Conservation (phyloP, 352 stramenopile species). For the Peronospora destructor region DNA sequence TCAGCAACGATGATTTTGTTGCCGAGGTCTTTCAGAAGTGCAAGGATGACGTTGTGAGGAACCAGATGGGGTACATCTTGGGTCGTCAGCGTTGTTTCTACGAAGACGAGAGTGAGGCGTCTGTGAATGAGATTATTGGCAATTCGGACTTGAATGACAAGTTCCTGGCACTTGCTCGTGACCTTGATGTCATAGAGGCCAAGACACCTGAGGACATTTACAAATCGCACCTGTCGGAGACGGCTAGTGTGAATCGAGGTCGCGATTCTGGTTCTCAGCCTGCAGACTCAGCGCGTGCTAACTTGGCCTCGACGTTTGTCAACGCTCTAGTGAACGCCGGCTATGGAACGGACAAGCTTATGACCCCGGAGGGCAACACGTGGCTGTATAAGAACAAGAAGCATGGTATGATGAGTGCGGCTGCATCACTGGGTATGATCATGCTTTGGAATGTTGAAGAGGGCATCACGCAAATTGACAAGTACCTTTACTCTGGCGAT, state of each 20-base stretch:
- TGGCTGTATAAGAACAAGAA: conserved; percentile 99
- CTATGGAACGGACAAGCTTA: conserved; percentile 95
- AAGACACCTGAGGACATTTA: conserved; percentile 99
- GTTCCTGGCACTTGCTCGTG: conserved; percentile 93
- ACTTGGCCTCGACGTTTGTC: conserved; percentile 98
- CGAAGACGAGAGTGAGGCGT: conserved; percentile 89
- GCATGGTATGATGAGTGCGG: conserved; percentile 97
- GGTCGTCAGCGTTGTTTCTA: conserved; percentile 91
- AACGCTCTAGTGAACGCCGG: conserved; percentile 99
- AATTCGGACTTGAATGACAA: conserved; percentile 96
- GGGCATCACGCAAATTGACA: conserved; percentile 98
- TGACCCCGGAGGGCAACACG: conserved; percentile 90
- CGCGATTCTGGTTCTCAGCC: conserved; percentile 68
- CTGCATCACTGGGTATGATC: conserved; percentile 95
- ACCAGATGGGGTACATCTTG: conserved; percentile 95
- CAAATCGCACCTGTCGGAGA: conserved; percentile 98
- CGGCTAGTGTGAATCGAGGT: conserved; percentile 65
- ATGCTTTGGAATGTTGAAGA: conserved; percentile 99
- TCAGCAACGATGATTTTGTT: conserved; percentile 79
- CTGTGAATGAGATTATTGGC: conserved; percentile 92
- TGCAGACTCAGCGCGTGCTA: conserved; percentile 95
- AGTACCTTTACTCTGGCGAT: conserved; percentile 98
- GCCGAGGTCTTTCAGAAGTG: conserved; percentile 75
- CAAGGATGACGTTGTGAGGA: conserved; percentile 54
- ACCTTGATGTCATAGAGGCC: conserved; percentile 95